Conservation (phyloP, 1,284 basidiomycete genomes). For the Apiotrichum siamense region DNA sequence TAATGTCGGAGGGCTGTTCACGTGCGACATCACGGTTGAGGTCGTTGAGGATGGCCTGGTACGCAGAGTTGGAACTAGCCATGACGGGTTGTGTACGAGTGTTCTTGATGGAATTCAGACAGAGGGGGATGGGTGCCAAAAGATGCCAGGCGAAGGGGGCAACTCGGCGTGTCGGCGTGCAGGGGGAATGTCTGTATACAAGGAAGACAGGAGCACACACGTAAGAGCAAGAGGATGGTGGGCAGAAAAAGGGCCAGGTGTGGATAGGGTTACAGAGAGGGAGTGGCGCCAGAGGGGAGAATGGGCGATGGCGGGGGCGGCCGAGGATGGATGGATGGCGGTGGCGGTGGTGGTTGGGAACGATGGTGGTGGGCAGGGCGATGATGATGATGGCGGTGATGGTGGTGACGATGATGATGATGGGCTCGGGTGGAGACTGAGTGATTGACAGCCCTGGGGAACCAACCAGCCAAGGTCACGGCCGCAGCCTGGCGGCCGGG, state of each 20-base stretch:
- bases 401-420: not conserved
- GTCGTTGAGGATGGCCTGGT: conserved; percentile 60
- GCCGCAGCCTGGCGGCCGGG: no score
- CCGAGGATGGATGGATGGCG: no score
- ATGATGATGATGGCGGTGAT: not conserved
- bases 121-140: not conserved
- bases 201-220: no score
- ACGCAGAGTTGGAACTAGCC: conserved; percentile 13
- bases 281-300: not conserved
- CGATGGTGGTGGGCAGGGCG: not conserved
- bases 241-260: no score
- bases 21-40: conserved; percentile 78
- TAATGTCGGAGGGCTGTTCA: conserved; percentile 76
- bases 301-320: not conserved
- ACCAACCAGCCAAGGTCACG: no score
- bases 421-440: not conserved
- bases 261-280: no score
- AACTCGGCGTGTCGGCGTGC: no score
- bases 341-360: no score
- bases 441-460: no score
- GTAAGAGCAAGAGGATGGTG: no score
- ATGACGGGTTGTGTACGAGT: not conserved
- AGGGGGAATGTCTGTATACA: no score
- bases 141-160: not conserved
- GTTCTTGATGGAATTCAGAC: not conserved